Percentiles rank a stretch among this genome's conserved stretches.
Conservation (phyloP, 192 early-diverging fungal genomes). For the Coemansia sp. region DNA sequence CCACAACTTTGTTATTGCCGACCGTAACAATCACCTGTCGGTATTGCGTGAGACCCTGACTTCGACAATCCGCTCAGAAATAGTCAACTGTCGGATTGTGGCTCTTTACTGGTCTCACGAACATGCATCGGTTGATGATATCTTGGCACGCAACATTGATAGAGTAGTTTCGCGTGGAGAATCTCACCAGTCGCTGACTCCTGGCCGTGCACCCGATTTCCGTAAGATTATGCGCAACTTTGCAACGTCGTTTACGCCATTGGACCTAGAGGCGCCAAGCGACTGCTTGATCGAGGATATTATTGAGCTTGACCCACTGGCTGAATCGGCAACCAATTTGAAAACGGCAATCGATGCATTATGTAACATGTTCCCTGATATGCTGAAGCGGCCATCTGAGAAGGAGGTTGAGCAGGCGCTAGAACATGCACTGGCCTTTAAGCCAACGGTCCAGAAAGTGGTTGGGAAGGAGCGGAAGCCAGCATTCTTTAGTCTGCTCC, state of each 20-base stretch:
- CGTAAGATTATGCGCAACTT: conserved; percentile 60
- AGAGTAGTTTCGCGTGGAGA: conserved; percentile 70
- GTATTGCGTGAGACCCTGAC: conserved; percentile 57
- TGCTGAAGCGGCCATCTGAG: conserved; percentile 36
- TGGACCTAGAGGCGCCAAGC: conserved; percentile 53
- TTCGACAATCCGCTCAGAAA: conserved; percentile 47
- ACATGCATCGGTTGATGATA: conserved; percentile 26
- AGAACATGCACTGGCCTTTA: conserved; percentile 42
- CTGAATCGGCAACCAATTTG: conserved; percentile 55
- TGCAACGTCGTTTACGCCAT: conserved; percentile 49
- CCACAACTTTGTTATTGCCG: conserved; percentile 72
- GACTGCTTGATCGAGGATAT: conserved; percentile 60
- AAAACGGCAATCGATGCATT: conserved; percentile 43
- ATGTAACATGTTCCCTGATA: conserved; percentile 41
- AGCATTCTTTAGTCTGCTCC: conserved; percentile 29
- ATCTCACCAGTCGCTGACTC: conserved; percentile 79
- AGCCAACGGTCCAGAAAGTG: conserved; percentile 40
- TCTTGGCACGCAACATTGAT: conserved; percentile 55
- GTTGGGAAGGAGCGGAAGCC: conserved; percentile 19
- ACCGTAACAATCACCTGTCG: conserved; percentile 69
- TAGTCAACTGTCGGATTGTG: conserved; percentile 65
- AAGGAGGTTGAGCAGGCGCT: conserved; percentile 58
- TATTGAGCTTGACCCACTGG: conserved; percentile 58
- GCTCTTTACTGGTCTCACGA: conserved; percentile 76
- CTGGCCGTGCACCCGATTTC: conserved; percentile 58